These are phyloP conservation scores for Triticum turgidum DNA, from an alignment of 176 grass and related monocot species.

Conservation along the genomic window DNA sequence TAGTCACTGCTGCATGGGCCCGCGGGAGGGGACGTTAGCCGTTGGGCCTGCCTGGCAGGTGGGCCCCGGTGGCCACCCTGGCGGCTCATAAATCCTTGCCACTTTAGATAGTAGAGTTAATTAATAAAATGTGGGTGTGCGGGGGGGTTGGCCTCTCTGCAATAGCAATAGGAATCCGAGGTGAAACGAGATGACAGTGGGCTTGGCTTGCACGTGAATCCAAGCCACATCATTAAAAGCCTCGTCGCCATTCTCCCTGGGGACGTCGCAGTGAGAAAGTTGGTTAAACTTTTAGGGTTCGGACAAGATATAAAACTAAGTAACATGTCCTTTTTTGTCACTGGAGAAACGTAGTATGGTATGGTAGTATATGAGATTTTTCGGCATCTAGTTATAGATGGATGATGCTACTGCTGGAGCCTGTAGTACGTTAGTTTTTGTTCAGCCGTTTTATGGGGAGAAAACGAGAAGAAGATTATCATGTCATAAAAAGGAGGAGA, in stretches of 20 bases:
- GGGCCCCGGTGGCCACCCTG: background rate
- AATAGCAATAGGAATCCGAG: background rate
- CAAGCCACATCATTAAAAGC: background rate
- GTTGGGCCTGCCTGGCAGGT: background rate
- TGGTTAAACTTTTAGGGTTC: background rate
- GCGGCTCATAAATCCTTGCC: background rate
- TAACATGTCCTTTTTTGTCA: background rate
- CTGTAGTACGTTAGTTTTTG: background rate
- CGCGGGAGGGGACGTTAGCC: background rate
- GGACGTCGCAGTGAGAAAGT: background rate
- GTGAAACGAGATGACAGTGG: background rate
- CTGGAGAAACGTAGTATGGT: background rate
- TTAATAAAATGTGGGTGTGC: too few relatives aligned
- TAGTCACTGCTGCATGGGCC: background rate
- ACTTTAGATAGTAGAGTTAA: background rate
- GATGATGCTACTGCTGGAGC: background rate
- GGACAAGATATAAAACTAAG: background rate
- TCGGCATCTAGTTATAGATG: background rate
- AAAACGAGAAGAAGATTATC: background rate
- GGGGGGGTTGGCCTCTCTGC: background rate
- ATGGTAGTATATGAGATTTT: background rate
- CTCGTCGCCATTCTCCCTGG: background rate
- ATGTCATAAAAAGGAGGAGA: background rate
- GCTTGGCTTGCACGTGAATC: constrained; percentile 17
- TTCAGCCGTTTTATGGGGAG: background rate